Percentiles rank a stretch among this genome's conserved stretches.
These are phyloP conservation scores for Dendrocalamus latiflorus DNA, from an alignment of 202 grass and related monocot genomes.

Conservation along the genomic window DNA sequence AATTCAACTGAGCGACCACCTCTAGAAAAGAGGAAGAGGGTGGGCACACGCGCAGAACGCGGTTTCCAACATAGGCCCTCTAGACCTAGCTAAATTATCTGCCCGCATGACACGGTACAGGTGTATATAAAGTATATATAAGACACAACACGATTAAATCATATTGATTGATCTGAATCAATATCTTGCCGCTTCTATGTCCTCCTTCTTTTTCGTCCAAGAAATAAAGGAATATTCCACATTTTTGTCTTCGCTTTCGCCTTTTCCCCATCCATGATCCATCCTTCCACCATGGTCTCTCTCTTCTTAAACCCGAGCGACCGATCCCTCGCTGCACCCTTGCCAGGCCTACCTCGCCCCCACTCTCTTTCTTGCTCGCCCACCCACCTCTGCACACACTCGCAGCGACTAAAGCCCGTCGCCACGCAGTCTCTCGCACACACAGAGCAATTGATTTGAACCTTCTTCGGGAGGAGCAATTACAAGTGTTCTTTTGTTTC, in stretches of 20 bases:
- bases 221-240: no score
- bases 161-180: no score
- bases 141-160: no score
- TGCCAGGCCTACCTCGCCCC: not conserved
- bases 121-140: no score
- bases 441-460: not conserved
- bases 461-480: not conserved
- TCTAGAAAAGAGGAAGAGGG: no score
- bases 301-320: slow-evolving; percentile 23
- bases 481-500: not conserved
- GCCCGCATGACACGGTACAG: no score
- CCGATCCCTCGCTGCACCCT: not conserved
- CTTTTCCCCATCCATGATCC: not conserved
- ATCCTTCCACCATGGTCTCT: not conserved
- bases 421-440: not conserved
- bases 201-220: no score
- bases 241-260: not conserved
- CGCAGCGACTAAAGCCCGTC: not conserved
- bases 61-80: slow-evolving; percentile 5
- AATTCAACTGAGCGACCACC: no score
- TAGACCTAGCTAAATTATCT: no score
- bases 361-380: not conserved
- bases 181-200: no score
- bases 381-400: no score
- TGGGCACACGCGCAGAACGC: not conserved